These are phyloP conservation scores for Candida montana DNA, from an alignment of 805 yeast genomes.

Conservation along the genomic window DNA sequence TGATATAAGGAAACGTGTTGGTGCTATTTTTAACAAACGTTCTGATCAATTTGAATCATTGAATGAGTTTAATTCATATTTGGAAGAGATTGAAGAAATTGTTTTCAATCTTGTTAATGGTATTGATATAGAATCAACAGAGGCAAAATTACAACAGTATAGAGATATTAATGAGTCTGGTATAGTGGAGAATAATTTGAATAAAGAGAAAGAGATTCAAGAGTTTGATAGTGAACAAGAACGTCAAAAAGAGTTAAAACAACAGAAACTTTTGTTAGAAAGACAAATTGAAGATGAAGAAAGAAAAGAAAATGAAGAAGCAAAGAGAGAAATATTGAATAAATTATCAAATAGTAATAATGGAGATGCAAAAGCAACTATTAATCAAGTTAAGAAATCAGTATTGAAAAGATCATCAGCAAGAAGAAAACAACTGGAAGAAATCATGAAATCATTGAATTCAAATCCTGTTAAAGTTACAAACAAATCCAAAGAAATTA, in stretches of 20 bases:
- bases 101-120: slow-evolving; percentile 71
- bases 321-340: slow-evolving; percentile 52
- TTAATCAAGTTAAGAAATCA: slow-evolving; percentile 46
- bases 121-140: slow-evolving; percentile 64
- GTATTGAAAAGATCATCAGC: slow-evolving; percentile 60
- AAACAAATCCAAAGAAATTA: slow-evolving; percentile 15
- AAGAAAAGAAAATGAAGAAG: slow-evolving; percentile 44
- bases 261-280: slow-evolving; percentile 46
- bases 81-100: slow-evolving; percentile 79
- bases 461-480: slow-evolving; percentile 17
- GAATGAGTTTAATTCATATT: slow-evolving; percentile 63
- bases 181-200: slow-evolving; percentile 70
- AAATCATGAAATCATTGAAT: slow-evolving; percentile 32
- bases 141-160: slow-evolving; percentile 57
- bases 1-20: slow-evolving; percentile 78
- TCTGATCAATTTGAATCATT: slow-evolving; percentile 62
- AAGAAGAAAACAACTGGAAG: slow-evolving; percentile 47
- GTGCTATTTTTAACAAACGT: slow-evolving; percentile 72
- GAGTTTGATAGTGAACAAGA: slow-evolving; percentile 58
- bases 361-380: slow-evolving; percentile 40
- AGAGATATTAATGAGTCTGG: slow-evolving; percentile 70
- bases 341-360: slow-evolving; percentile 40
- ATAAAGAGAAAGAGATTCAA: slow-evolving; percentile 66
- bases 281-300: slow-evolving; percentile 61
- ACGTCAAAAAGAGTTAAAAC: slow-evolving; percentile 61